These are phyloP conservation scores for Hanseniaspora thailandica DNA, from an alignment of 805 yeast genomes.

Conservation along the genomic window DNA sequence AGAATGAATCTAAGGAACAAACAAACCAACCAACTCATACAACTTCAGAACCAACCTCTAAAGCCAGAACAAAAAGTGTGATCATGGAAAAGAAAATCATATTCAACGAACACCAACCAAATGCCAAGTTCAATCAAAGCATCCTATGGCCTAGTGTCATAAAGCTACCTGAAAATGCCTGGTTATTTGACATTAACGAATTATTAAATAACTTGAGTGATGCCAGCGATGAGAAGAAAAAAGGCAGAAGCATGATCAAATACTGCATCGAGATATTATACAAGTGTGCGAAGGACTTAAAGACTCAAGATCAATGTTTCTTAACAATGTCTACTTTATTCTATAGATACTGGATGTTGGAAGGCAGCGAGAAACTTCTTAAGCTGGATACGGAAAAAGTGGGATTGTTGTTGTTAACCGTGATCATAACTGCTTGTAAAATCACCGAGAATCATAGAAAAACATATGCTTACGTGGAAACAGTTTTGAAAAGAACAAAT, in stretches of 20 bases:
- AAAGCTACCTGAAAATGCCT: slow-evolving; percentile 24
- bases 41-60: background rate
- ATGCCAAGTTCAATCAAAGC: slow-evolving; percentile 21
- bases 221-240: slow-evolving; percentile 18
- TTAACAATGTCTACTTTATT: slow-evolving; percentile 28
- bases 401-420: slow-evolving; percentile 26
- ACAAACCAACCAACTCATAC: background rate
- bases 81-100: slow-evolving; percentile 11
- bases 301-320: slow-evolving; percentile 29
- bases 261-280: slow-evolving; percentile 28
- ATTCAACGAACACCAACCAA: slow-evolving; percentile 7
- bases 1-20: background rate
- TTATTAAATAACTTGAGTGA: slow-evolving; percentile 25
- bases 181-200: slow-evolving; percentile 26
- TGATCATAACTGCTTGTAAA: slow-evolving; percentile 30
- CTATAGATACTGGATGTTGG: slow-evolving; percentile 28
- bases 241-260: slow-evolving; percentile 27
- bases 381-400: slow-evolving; percentile 25
- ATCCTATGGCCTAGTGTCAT: slow-evolving; percentile 30
- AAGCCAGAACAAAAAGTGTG: background rate
- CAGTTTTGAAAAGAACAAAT: slow-evolving; percentile 24
- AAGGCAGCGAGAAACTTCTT: slow-evolving; percentile 18
- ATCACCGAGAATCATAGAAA: slow-evolving; percentile 30
- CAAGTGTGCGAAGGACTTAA: slow-evolving; percentile 27
- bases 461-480: slow-evolving; percentile 27